These are phyloP conservation scores for Dendrostoma leiphaemia DNA, from an alignment of 2,329 filamentous ascomycete species.

Conservation along the genomic window DNA sequence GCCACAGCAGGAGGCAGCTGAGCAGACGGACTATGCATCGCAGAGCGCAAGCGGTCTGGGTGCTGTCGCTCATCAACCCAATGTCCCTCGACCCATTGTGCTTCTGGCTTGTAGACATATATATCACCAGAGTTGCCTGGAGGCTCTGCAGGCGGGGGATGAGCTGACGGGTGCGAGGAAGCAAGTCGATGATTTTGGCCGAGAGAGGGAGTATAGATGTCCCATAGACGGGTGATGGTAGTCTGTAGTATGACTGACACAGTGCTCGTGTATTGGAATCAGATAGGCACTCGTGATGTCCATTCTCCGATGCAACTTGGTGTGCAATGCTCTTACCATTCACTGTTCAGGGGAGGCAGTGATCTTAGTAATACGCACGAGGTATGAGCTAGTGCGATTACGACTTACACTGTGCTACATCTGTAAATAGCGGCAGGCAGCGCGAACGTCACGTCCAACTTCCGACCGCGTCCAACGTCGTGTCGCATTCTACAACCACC, in stretches of 20 bases:
- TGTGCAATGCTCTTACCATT: not conserved
- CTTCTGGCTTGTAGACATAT: conserved; percentile 70
- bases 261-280: not conserved
- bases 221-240: conserved; percentile 51
- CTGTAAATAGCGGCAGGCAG: not conserved
- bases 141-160: conserved; percentile 57
- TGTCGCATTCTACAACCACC: not conserved
- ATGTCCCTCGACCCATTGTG: conserved; percentile 62
- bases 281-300: not conserved
- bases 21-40: conserved; percentile 23
- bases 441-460: not conserved
- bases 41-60: conserved; percentile 38
- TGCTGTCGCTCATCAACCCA: conserved; percentile 37
- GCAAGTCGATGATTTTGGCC: conserved; percentile 40
- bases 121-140: conserved; percentile 67
- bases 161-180: conserved; percentile 36
- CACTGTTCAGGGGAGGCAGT: not conserved
- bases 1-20: conserved; percentile 42
- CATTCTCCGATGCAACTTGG: not conserved
- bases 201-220: conserved; percentile 51
- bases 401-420: too few species aligned
- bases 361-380: not conserved
- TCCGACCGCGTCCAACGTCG: too few species aligned
- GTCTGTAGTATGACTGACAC: not conserved
- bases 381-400: not conserved